Percentiles rank a stretch among this genome's conserved stretches.
These are phyloP conservation scores for Magnaporthiopsis rhizophila DNA, from an alignment of 2,329 filamentous ascomycete genomes.

Conservation along the genomic window DNA sequence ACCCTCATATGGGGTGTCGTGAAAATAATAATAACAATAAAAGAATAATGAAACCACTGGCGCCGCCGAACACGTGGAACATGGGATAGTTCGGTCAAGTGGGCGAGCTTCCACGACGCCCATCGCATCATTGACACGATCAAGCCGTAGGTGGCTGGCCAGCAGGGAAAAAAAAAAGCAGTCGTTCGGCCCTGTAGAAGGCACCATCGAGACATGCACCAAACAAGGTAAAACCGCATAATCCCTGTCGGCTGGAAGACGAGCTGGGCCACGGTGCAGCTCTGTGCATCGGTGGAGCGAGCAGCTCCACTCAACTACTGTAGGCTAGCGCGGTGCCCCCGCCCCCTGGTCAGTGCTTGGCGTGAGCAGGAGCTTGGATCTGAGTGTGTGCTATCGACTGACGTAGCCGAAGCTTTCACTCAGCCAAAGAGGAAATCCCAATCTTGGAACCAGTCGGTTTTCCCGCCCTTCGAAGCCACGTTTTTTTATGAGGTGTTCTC, in stretches of 20 bases:
- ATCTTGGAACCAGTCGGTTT: neutral
- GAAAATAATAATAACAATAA: too few relatives aligned
- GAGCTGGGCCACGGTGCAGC: neutral
- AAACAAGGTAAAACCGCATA: neutral
- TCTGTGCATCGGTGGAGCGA: neutral
- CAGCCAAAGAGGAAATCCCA: neutral
- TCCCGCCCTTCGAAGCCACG: constrained; percentile 2
- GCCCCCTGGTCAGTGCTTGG: neutral
- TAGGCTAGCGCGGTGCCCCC: neutral
- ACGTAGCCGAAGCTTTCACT: constrained; percentile 4
- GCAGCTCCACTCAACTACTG: neutral
- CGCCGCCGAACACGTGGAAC: neutral
- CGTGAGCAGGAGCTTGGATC: neutral
- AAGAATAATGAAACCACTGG: neutral
- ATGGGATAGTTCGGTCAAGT: neutral
- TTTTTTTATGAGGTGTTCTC: neutral
- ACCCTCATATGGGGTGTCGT: too few relatives aligned
- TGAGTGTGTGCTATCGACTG: constrained; percentile 3
- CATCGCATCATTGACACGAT: neutral
- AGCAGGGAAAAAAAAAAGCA: neutral
- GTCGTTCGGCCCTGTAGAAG: neutral
- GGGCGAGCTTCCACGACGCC: neutral
- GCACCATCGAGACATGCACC: neutral
- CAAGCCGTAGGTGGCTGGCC: too few relatives aligned
- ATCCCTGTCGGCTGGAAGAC: neutral